These are phyloP conservation scores for Arthrobotrys musiformis DNA, from an alignment of 2,329 filamentous ascomycete genomes.

Conservation along the genomic window DNA sequence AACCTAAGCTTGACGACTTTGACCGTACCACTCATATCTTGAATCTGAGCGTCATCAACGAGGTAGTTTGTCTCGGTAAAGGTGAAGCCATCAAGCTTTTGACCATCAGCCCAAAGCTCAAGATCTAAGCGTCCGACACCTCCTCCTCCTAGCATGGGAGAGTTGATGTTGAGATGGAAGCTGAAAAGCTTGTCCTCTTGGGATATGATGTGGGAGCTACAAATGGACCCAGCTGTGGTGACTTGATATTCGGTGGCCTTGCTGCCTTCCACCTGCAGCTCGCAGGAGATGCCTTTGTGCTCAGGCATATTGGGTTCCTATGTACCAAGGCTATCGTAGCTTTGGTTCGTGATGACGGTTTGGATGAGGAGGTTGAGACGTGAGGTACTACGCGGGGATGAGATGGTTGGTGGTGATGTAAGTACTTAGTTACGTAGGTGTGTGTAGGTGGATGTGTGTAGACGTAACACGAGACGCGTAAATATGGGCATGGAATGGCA, in stretches of 20 bases:
- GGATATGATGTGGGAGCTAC: constrained; percentile 15
- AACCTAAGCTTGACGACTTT: constrained; percentile 35
- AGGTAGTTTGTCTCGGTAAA: constrained; percentile 24
- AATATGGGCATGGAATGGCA: too few species aligned
- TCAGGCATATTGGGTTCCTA: constrained; percentile 17
- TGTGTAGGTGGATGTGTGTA: too few species aligned
- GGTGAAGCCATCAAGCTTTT: constrained; percentile 31
- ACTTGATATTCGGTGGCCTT: constrained; percentile 28
- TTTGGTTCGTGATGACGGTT: too few species aligned
- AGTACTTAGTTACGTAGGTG: too few species aligned
- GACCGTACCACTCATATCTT: constrained; percentile 5
- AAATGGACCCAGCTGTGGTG: background rate
- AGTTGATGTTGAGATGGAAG: constrained; percentile 18
- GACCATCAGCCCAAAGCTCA: constrained; percentile 43
- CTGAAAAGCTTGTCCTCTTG: constrained; percentile 25
- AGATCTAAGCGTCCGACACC: constrained; percentile 24
- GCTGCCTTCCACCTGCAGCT: background rate
- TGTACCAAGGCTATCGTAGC: background rate
- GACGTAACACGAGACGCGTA: too few species aligned
- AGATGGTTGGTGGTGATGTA: too few species aligned
- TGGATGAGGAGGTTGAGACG: background rate
- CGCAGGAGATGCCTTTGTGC: constrained; percentile 31
- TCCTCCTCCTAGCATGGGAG: background rate
- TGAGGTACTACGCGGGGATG: too few species aligned
- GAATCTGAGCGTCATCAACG: constrained; percentile 28